Evolutionary conservation across 2,329 filamentous ascomycete species (phyloP).

Genomic region (Ceratocystiopsis brevicomis): DNA sequence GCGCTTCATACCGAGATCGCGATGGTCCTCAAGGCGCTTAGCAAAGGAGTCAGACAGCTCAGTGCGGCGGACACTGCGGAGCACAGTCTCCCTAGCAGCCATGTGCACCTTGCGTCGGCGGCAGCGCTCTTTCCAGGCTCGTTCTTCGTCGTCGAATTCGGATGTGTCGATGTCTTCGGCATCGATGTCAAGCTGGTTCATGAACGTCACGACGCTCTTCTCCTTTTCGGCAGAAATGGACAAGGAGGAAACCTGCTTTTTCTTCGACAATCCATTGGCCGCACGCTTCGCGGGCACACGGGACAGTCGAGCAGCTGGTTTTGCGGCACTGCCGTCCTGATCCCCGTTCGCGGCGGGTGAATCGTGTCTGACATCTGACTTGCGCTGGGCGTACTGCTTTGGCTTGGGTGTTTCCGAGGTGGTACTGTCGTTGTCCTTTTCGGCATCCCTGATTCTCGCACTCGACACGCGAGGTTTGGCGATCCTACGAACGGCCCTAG

Average conservation of each 20-base stretch:
- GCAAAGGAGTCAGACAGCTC: constrained; percentile 40
- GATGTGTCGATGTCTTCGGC: constrained; percentile 20
- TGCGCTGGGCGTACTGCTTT: constrained; percentile 31
- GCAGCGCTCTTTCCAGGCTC: constrained; percentile 32
- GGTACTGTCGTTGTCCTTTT: constrained; percentile 27
- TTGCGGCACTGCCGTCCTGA: constrained; percentile 15
- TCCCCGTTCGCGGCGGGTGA: too few species aligned
- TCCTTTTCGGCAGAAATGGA: constrained; percentile 23
- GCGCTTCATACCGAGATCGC: constrained; percentile 51
- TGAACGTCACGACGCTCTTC: constrained; percentile 47
- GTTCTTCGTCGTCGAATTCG: constrained; percentile 25
- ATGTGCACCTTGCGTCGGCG: constrained; percentile 54
- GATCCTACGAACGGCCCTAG: constrained; percentile 4
- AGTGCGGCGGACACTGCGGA: constrained; percentile 40
- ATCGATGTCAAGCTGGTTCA: constrained; percentile 24
- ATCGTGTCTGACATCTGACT: too few species aligned
- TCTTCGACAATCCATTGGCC: constrained; percentile 37
- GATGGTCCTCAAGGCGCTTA: constrained; percentile 48
- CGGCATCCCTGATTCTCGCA: constrained; percentile 26
- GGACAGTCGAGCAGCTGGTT: constrained; percentile 20
- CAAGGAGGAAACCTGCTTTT: constrained; percentile 18
- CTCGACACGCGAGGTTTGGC: constrained; percentile 7
- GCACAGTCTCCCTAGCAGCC: constrained; percentile 35
- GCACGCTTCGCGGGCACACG: constrained; percentile 37
- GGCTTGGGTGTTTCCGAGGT: constrained; percentile 11